Evolutionary conservation across 257 asterid species (phyloP).

Genomic region (Primulina tabacum): DNA sequence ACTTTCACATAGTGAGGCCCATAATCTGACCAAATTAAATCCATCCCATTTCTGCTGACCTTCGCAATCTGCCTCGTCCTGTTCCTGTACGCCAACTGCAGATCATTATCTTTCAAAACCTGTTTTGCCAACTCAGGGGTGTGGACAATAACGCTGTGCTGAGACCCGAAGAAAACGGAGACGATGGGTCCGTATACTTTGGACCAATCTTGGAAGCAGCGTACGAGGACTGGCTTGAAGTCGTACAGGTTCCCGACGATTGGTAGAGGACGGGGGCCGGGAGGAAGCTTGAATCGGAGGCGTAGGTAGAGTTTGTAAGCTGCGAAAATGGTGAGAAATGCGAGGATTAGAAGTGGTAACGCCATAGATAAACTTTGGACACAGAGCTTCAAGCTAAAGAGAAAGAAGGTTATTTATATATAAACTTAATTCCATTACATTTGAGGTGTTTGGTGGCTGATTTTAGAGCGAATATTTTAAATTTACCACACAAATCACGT

Average conservation of each 20-base stretch:
- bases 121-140: conserved; percentile 42
- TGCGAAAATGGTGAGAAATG: background rate
- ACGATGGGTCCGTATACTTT: conserved; percentile 46
- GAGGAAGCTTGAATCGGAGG: conserved; percentile 32
- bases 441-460: no score
- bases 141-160: conserved; percentile 37
- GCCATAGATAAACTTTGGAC: background rate
- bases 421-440: no score
- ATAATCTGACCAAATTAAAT: conserved; percentile 85
- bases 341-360: background rate
- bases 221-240: conserved; percentile 40
- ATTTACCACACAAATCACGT: no score
- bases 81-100: conserved; percentile 40
- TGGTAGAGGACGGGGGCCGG: conserved; percentile 45
- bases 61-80: conserved; percentile 39
- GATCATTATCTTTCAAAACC: conserved; percentile 48
- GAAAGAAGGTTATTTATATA: background rate
- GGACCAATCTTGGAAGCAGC: conserved; percentile 47
- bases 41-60: conserved; percentile 70
- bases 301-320: background rate
- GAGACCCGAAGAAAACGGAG: conserved; percentile 49
- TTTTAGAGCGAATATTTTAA: no score
- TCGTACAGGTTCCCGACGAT: conserved; percentile 42
- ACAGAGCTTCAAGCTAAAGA: background rate
- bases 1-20: conserved; percentile 89